Evolutionary conservation across 805 yeast genomes (phyloP).

Genomic region (Saccharomyces kudriavzevii): DNA sequence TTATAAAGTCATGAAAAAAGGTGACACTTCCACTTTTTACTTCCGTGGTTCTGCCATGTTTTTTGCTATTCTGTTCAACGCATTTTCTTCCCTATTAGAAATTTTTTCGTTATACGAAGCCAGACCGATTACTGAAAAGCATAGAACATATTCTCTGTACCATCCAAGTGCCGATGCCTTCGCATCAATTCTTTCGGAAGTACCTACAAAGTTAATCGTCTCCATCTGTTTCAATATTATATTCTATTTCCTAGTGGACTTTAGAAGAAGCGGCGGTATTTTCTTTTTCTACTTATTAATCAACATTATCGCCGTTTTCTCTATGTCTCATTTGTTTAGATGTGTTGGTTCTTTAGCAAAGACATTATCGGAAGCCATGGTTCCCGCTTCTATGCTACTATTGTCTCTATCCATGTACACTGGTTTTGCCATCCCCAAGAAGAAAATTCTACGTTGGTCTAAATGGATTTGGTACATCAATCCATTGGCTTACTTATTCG

Average conservation of each 20-base stretch:
- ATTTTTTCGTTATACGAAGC: constrained; percentile 44
- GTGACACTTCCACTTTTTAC: constrained; percentile 39
- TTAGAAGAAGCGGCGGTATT: constrained; percentile 44
- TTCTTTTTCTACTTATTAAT: constrained; percentile 47
- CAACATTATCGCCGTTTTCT: constrained; percentile 36
- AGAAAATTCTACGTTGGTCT: constrained; percentile 40
- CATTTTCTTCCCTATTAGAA: constrained; percentile 54
- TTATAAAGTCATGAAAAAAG: constrained; percentile 34
- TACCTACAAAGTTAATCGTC: constrained; percentile 42
- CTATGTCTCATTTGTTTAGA: constrained; percentile 49
- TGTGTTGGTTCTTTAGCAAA: constrained; percentile 35
- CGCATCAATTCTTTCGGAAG: constrained; percentile 51
- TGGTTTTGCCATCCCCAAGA: constrained; percentile 39
- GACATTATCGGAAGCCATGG: constrained; percentile 36
- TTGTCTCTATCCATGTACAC: constrained; percentile 34
- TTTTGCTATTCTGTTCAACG: constrained; percentile 53
- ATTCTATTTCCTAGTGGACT: constrained; percentile 46
- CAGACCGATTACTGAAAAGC: constrained; percentile 53
- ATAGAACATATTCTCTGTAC: constrained; percentile 48
- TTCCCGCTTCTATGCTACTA: constrained; percentile 37
- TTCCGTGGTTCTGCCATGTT: constrained; percentile 54
- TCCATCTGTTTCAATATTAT: constrained; percentile 41
- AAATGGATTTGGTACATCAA: constrained; percentile 39
- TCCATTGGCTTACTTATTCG: constrained; percentile 38
- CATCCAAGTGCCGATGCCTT: constrained; percentile 59